Base-by-base conservation (phyloP, 768 basidiomycete genomes). In the Phaffia australis region DNA sequence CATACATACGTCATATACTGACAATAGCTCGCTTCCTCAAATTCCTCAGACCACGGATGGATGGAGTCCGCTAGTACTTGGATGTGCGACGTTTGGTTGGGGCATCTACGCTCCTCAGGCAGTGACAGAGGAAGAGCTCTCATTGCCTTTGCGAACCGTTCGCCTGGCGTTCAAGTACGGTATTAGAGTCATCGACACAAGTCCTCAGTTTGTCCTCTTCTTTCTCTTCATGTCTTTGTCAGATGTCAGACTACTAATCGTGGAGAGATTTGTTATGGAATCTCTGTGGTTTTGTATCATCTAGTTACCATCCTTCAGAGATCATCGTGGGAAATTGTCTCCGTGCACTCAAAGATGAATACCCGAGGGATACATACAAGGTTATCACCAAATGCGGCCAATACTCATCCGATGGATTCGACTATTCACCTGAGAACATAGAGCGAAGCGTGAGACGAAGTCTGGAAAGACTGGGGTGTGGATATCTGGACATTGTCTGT, bases 401-500 rank as follows among this genome's bases (percentile, higher is more conserved):
- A 61, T 77, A 72, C 63, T 72, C 71, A 72, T 14, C 70, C 51
- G 68, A 61, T 35, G 32, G 50, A 19, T 69, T 69, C 61, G 71
- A 71, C n/a, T 74, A 74, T 60, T 71, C 71, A 51, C 70, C 73
- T 15, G 71, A 70, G 29, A 69, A 63, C 27, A 70, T 75, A 21
- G 63, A 69, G 32, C 60, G 60, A 35, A 70, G 70, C 29, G 71
- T 77, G 0, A 70, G 74, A 63, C 69, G 75, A 56, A 75, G 74
- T 62, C 62, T 77, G 60, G 73, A 64, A 61, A 59, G 75, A 50
- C 65, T 77, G 21, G 56, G 70, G 25, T 74, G 73, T 30, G 70
- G 69, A 54, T 76, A 76, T 58, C 66, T 77, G 27, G 76, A 77
- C 69, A 71, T 75, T 47, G 75, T 77, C 25, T 77, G 76, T 77